Evolutionary conservation across 306 rosid genomes (phyloP).

Genomic region (Carpinus fangiana): DNA sequence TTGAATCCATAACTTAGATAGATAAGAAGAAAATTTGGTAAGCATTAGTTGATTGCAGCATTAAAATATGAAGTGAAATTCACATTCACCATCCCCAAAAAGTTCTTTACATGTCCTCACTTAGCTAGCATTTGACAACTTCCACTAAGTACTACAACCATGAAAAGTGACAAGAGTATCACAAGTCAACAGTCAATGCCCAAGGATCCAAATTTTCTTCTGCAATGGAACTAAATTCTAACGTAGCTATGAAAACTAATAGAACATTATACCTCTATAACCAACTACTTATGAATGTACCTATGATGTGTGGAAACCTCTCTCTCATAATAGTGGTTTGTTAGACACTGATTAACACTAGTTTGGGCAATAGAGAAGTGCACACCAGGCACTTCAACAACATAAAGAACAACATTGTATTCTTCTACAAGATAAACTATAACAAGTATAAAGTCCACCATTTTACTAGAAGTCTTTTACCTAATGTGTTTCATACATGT

Average conservation of each 20-base stretch:
- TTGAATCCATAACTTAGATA: constrained; percentile 21
- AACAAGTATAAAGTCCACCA: no score
- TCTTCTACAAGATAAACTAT: no score
- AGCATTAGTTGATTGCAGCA: background rate
- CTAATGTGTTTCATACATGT: background rate
- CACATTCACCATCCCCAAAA: background rate
- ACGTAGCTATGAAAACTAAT: background rate
- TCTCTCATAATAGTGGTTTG: background rate
- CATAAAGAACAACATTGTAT: background rate
- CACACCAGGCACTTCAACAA: constrained; percentile 1
- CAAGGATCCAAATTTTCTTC: background rate
- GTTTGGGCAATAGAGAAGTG: background rate
- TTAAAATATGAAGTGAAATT: background rate
- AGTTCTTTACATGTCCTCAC: background rate
- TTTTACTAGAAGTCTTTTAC: background rate
- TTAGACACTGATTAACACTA: background rate
- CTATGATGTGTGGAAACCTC: background rate
- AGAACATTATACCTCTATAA: background rate
- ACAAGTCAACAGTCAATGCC: background rate
- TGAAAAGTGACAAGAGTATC: background rate
- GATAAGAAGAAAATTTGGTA: background rate
- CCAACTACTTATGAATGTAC: background rate
- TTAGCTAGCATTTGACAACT: background rate
- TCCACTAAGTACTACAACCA: background rate
- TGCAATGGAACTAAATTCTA: background rate